These are phyloP conservation scores for Gastrolobium villosum DNA, from an alignment of 306 rosid genomes.

Conservation along the genomic window DNA sequence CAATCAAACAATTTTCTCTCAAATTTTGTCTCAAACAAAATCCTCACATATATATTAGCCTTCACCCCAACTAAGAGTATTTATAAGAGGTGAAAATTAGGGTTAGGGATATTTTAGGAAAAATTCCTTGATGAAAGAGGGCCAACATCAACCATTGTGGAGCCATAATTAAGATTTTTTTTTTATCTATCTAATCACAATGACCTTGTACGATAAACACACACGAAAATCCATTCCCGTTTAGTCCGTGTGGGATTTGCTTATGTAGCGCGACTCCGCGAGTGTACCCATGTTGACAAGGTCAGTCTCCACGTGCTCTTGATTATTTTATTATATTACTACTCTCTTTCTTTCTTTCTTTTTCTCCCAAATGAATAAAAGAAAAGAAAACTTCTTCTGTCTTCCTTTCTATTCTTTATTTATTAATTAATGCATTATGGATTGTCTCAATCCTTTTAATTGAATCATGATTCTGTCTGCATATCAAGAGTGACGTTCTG, in stretches of 20 bases:
- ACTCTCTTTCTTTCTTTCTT: constrained; percentile 1
- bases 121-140: too few species aligned
- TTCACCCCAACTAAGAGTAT: too few species aligned
- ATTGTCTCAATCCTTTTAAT: constrained; percentile 52
- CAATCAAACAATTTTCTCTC: too few species aligned
- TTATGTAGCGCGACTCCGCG: constrained; percentile 1
- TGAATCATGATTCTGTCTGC: constrained; percentile 68
- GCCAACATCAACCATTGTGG: too few species aligned
- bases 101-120: too few species aligned
- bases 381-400: constrained; percentile 2
- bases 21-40: too few species aligned
- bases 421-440: constrained; percentile 25
- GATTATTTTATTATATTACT: constrained; percentile 55
- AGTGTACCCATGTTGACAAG: constrained; percentile 63
- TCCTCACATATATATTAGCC: too few species aligned
- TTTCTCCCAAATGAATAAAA: constrained; percentile 1
- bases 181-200: background rate
- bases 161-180: too few species aligned
- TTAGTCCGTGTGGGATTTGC: constrained; percentile 43
- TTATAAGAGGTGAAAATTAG: too few species aligned
- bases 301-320: constrained; percentile 76
- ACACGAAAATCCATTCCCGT: background rate
- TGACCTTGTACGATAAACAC: background rate
- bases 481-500: constrained; percentile 56
- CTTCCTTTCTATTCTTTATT: constrained; percentile 2